These are phyloP conservation scores for Thielaviopsis ethacetica DNA, from an alignment of 2,329 filamentous ascomycete species.

Conservation along the genomic window DNA sequence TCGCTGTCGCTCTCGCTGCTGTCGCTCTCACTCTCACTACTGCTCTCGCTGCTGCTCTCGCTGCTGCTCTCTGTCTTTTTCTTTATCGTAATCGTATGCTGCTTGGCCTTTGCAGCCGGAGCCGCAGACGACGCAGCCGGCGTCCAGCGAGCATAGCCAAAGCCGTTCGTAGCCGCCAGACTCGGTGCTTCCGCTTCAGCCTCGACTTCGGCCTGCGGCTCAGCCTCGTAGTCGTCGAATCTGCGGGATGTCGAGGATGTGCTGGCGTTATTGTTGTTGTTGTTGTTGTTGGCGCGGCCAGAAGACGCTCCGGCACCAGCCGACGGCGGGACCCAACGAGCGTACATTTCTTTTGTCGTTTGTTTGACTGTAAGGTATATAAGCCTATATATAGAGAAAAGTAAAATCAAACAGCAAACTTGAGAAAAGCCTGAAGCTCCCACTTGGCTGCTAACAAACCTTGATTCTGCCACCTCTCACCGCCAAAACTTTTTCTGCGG, in stretches of 20 bases:
- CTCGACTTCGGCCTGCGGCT: neutral
- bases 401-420: neutral
- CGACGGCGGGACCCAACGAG: slow-evolving; percentile 9
- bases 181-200: neutral
- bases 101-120: neutral
- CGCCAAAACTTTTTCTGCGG: neutral
- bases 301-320: neutral
- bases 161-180: slow-evolving; percentile 8
- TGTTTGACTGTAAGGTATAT: too few species aligned
- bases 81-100: neutral
- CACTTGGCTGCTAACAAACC: neutral
- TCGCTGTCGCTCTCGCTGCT: neutral
- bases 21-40: neutral
- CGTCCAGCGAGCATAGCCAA: slow-evolving; percentile 11
- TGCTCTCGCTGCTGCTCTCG: neutral
- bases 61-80: neutral
- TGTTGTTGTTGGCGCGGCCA: neutral
- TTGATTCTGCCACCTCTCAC: neutral
- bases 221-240: neutral
- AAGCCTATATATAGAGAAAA: too few species aligned
- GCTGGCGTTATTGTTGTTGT: neutral
- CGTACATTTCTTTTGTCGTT: slow-evolving; percentile 5
- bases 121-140: slow-evolving; percentile 1
- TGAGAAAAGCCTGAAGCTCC: neutral
- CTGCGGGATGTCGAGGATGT: neutral